Percentiles rank a stretch among this genome's conserved stretches.
phyloP scores from a whole-genome alignment of 176 grass and related monocot genomes.

The Carex pumila region DNA sequence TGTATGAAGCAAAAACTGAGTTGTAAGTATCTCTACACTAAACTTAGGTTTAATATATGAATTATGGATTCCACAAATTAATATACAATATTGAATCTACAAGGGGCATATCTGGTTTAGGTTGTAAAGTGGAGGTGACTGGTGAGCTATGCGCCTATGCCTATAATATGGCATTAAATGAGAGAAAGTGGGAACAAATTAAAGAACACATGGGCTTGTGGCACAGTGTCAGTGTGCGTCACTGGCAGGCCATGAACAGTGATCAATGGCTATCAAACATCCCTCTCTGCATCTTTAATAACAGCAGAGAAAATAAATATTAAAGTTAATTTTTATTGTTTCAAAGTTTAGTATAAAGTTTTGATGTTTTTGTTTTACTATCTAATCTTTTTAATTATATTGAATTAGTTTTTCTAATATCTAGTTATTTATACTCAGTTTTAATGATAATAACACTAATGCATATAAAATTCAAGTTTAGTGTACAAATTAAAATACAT shows the following conservation, averaged over 20 bases:
- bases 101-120: neutral
- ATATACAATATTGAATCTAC: neutral
- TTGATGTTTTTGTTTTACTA: too few relatives aligned
- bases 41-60: neutral
- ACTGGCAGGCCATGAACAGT: constrained; percentile 20
- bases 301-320: neutral
- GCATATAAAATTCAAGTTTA: too few relatives aligned
- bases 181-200: constrained; percentile 20
- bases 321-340: too few relatives aligned
- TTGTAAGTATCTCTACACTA: too few relatives aligned
- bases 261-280: constrained; percentile 28
- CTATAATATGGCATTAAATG: neutral
- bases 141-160: too few relatives aligned
- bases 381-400: too few relatives aligned
- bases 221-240: constrained; percentile 15
- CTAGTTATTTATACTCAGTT: too few relatives aligned
- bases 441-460: too few relatives aligned
- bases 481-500: too few relatives aligned
- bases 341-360: too few relatives aligned
- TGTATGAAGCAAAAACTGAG: too few relatives aligned
- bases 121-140: constrained; percentile 9
- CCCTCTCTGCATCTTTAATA: constrained; percentile 15
- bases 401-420: too few relatives aligned
- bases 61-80: neutral
- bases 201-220: constrained; percentile 16